Conservation (phyloP, 257 asterid species). For the Salvia hispanica region DNA sequence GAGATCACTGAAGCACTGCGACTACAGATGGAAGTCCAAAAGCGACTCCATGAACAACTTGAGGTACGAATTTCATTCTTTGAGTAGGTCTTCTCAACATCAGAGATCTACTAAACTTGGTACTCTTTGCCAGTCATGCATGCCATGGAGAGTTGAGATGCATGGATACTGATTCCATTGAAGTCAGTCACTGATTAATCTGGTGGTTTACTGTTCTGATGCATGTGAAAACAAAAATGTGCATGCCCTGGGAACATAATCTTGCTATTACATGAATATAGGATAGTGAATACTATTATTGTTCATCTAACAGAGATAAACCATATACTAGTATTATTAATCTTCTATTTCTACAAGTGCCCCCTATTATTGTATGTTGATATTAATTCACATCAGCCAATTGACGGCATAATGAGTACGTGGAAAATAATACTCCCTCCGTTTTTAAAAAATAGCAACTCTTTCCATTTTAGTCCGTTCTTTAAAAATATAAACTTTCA, state of each 20-base stretch:
- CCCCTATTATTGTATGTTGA: background rate
- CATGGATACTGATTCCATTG: background rate
- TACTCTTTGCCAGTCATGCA: constrained; percentile 6
- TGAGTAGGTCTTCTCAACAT: constrained; percentile 7
- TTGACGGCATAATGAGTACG: too few relatives aligned
- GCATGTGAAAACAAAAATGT: constrained; percentile 7
- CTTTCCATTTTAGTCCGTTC: too few relatives aligned
- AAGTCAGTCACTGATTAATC: constrained; percentile 11
- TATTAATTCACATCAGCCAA: too few relatives aligned
- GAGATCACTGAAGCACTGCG: constrained; percentile 93
- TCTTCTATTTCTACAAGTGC: background rate
- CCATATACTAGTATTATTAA: too few relatives aligned
- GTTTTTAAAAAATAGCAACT: too few relatives aligned
- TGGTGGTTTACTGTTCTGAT: background rate
- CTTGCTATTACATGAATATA: background rate
- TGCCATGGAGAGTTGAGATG: constrained; percentile 4
- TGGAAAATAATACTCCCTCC: too few relatives aligned
- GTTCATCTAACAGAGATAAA: too few relatives aligned
- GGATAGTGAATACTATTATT: background rate
- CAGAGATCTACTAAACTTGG: background rate
- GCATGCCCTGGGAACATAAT: constrained; percentile 10
- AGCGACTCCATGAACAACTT: constrained; percentile 92
- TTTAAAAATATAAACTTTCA: too few relatives aligned
- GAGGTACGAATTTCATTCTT: constrained; percentile 56
- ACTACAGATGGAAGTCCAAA: constrained; percentile 92